Evolutionary conservation across 352 stramenopile genomes (phyloP), one percentile per base, ranked within the genome.

Genomic region (Pythium folliculosum): DNA sequence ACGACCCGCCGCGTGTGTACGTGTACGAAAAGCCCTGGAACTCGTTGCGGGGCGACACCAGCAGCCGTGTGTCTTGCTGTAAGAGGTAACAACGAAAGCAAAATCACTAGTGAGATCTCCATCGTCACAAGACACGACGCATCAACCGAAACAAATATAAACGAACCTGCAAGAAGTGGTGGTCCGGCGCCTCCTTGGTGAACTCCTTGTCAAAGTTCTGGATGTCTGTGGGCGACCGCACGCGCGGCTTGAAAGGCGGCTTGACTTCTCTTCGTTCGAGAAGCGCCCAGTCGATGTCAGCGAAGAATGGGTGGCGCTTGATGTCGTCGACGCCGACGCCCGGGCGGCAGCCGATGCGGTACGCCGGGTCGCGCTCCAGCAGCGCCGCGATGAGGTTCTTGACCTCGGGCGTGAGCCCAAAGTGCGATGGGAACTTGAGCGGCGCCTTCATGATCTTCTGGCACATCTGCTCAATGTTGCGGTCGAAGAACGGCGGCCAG

Each of bases 401-500:
- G 17, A 92, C 84, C 27, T 92, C 77, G 1, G 75, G 67, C 16
- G 76, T 87, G n/a, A 95, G 71, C 0, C 80, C 80, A 51, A 95
- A 96, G 66, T 94, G 84, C 14, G 85, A 75, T 13, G 91, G 89
- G 69, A 97, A 97, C 57, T 88, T 88, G 44, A 98, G 84, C 30
- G 86, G 81, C 0, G 86, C 89, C 61, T 92, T 93, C 75, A 97
- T 91, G 60, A 98, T 97, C 69, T 96, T 93, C 14, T 90, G 82
- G 76, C 88, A 97, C 88, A 98, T 97, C 49, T 89, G 80, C 56
- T 97, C 83, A 44, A 95, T 93, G 71, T 97, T 97, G 58, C 81
- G 88, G 60, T 97, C 89, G 66, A 97, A 98, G 74, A 96, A 98
- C 32, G 94, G 94, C 30, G 94, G 94, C 86, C 90, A 95, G 9